A percentile compares a stretch with the other conserved stretches of the same genome.
These are phyloP conservation scores for Jamesozyma rosinii DNA, from an alignment of 805 yeast genomes.

Conservation along the genomic window DNA sequence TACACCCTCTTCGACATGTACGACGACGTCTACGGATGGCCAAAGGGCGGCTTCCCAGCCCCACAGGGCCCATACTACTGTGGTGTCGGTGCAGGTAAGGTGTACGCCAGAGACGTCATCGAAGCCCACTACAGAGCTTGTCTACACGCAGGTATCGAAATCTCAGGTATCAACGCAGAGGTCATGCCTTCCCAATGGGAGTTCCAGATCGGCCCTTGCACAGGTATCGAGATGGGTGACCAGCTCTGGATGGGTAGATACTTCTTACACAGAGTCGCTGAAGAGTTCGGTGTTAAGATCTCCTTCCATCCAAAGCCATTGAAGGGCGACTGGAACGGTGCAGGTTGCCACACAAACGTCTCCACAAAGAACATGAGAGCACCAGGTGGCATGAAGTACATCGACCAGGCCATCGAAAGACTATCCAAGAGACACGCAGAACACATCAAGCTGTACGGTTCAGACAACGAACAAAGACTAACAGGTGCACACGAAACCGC, in stretches of 20 bases:
- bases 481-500: slow-evolving; percentile 99
- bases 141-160: slow-evolving; percentile 79
- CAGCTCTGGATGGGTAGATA: slow-evolving; percentile 94
- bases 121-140: slow-evolving; percentile 99
- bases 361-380: slow-evolving; percentile 85
- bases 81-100: slow-evolving; percentile 99
- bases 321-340: slow-evolving; percentile 99
- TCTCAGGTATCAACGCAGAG: slow-evolving; percentile 97
- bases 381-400: slow-evolving; percentile 92
- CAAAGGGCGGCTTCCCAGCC: slow-evolving; percentile 98
- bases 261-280: slow-evolving; percentile 87
- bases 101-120: slow-evolving; percentile 92
- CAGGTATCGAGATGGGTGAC: slow-evolving; percentile 94
- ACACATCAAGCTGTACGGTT: slow-evolving; percentile 90
- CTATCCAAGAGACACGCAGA: slow-evolving; percentile 93
- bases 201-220: slow-evolving; percentile 98
- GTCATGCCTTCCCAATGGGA: slow-evolving; percentile 99
- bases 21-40: slow-evolving; percentile 95
- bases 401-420: slow-evolving; percentile 87
- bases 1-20: slow-evolving; percentile 90
- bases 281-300: slow-evolving; percentile 97
- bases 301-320: slow-evolving; percentile 99
- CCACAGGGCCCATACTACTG: slow-evolving; percentile 99
- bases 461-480: slow-evolving; percentile 89
- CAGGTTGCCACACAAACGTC: slow-evolving; percentile 99